Conservation (phyloP, 164 flowering plant genomes). For the Tetracentron sinense region DNA sequence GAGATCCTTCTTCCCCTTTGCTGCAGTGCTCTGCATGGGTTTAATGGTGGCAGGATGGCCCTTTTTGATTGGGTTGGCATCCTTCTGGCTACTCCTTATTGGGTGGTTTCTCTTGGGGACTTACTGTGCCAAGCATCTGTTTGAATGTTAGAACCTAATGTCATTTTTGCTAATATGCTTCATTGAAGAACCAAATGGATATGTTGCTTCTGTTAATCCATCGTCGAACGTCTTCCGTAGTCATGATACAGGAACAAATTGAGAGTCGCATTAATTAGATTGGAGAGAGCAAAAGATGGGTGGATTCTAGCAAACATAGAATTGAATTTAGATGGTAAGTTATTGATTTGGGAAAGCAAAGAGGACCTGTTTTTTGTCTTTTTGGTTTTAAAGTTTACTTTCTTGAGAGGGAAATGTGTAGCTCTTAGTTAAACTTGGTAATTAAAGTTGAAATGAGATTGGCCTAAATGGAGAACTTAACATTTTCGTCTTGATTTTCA, state of each 20-base stretch:
- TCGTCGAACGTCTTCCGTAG: background rate
- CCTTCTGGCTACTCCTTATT: conserved; percentile 58
- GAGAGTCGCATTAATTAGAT: no score
- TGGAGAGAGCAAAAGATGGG: no score
- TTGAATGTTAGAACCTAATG: conserved; percentile 50
- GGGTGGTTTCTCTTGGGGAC: conserved; percentile 67
- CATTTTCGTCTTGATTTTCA: no score
- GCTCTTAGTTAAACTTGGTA: background rate
- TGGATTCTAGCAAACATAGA: no score
- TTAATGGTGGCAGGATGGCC: conserved; percentile 72
- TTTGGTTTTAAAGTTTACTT: background rate
- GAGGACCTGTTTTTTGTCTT: no score
- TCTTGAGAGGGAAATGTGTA: background rate
- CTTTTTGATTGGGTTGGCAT: conserved; percentile 58
- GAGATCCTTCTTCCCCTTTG: conserved; percentile 69
- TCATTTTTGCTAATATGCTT: background rate
- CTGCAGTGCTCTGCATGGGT: conserved; percentile 57
- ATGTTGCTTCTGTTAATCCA: no score
- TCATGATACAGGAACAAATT: background rate
- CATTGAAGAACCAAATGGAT: background rate
- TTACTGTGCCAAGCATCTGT: conserved; percentile 48
- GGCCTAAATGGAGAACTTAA: no score
- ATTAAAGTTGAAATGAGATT: background rate
- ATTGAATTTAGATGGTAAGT: background rate
- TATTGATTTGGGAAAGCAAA: background rate